phyloP scores from a whole-genome alignment of 805 yeast genomes.

The Kodamaea jinghongensis region DNA sequence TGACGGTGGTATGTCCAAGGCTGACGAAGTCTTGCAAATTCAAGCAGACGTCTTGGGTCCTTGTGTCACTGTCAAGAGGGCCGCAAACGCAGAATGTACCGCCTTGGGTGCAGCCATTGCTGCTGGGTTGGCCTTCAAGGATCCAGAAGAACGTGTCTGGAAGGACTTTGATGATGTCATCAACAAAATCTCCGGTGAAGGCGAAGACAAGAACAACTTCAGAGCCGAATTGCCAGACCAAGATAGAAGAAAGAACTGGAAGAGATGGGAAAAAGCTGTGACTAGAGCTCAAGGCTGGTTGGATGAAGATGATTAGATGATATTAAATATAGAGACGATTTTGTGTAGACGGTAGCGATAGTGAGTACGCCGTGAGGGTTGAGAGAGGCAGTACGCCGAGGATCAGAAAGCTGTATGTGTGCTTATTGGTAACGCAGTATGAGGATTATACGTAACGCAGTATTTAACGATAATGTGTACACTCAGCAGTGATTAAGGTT shows the following conservation, averaged over 20 bases:
- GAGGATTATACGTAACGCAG: too few species aligned
- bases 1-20: constrained; percentile 94
- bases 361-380: neutral
- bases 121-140: constrained; percentile 67
- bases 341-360: neutral
- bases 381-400: too few species aligned
- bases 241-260: constrained; percentile 62
- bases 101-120: constrained; percentile 97
- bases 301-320: constrained; percentile 25
- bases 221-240: constrained; percentile 49
- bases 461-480: too few species aligned
- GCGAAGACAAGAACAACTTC: constrained; percentile 26
- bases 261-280: constrained; percentile 82
- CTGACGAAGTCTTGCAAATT: constrained; percentile 88
- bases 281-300: constrained; percentile 83
- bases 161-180: constrained; percentile 66
- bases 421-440: too few species aligned
- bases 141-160: constrained; percentile 64
- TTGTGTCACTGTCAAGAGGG: constrained; percentile 74
- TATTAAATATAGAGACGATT: neutral
- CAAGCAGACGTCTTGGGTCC: constrained; percentile 92
- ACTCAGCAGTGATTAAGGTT: too few species aligned
- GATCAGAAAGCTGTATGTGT: too few species aligned
- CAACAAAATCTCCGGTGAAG: constrained; percentile 33
- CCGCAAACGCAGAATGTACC: constrained; percentile 84